A percentile compares a stretch with the other conserved stretches of the same genome.
Evolutionary conservation across 129 eudicot species (phyloP).

Genomic region (Flaveria sonorensis): DNA sequence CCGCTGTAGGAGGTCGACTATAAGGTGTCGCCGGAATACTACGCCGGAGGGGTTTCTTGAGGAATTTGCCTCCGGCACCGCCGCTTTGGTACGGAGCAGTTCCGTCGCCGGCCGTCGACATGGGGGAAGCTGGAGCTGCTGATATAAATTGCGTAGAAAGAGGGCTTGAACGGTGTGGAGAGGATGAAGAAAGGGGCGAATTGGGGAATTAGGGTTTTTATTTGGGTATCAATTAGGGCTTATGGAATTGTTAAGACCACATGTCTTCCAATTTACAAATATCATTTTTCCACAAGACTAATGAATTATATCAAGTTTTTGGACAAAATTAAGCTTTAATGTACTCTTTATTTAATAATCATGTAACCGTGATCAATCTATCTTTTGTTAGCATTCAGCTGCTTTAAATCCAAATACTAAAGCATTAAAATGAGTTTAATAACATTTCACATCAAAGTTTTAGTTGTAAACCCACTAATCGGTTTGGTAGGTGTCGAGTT

Average conservation of each 20-base stretch:
- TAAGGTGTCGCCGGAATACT: conserved; percentile 66
- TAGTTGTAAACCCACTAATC: too few relatives aligned
- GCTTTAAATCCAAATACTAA: too few relatives aligned
- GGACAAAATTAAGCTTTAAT: too few relatives aligned
- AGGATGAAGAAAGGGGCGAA: conserved; percentile 15
- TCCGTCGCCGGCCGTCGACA: conserved; percentile 73
- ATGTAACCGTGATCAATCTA: too few relatives aligned
- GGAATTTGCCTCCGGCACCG: conserved; percentile 76
- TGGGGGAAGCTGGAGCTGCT: conserved; percentile 29
- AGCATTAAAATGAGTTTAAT: too few relatives aligned
- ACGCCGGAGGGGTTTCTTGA: conserved; percentile 55
- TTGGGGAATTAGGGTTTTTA: conserved; percentile 63
- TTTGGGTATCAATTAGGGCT: conserved; percentile 27
- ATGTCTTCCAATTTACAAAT: too few relatives aligned
- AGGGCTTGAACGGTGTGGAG: not conserved
- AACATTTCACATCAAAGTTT: too few relatives aligned
- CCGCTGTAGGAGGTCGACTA: conserved; percentile 66
- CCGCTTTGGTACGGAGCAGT: conserved; percentile 35
- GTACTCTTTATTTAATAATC: too few relatives aligned
- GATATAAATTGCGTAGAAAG: conserved; percentile 29
- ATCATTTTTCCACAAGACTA: too few relatives aligned
- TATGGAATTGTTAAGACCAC: conserved; percentile 7
- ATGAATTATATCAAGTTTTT: too few relatives aligned
- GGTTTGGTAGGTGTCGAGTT: too few relatives aligned
- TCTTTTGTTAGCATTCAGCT: too few relatives aligned